These are phyloP conservation scores for Aspergillus versicolor DNA, from an alignment of 2,329 filamentous ascomycete species.

Conservation along the genomic window DNA sequence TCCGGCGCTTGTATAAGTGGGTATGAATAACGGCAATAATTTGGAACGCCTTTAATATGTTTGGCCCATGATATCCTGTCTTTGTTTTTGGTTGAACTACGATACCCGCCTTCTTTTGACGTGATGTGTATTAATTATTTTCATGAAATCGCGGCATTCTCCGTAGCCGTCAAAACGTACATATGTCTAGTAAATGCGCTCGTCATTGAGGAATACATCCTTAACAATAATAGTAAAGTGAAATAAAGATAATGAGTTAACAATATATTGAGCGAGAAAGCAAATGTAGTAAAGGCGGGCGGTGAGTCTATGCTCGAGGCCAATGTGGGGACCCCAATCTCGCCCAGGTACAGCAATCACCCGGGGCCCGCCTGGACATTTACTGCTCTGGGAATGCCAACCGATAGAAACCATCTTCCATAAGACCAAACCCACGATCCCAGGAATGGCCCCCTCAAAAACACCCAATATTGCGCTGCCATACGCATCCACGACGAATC, in stretches of 20 bases:
- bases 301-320: neutral
- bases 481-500: conserved; percentile 33
- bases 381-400: conserved; percentile 1
- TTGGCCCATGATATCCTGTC: conserved; percentile 5
- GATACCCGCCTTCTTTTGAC: conserved; percentile 32
- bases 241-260: neutral
- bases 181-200: neutral
- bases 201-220: neutral
- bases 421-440: neutral
- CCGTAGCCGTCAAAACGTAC: neutral
- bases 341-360: neutral
- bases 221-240: neutral
- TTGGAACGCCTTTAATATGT: conserved; percentile 16
- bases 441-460: conserved; percentile 18
- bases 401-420: neutral
- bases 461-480: conserved; percentile 23
- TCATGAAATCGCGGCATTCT: neutral
- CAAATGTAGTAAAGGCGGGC: neutral
- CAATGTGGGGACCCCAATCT: neutral
- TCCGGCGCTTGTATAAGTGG: neutral
- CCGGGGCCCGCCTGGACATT: neutral
- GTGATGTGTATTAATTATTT: conserved; percentile 7
- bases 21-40: conserved; percentile 7
- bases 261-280: neutral
- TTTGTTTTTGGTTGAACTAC: conserved; percentile 22